Percentiles rank a stretch among this genome's conserved stretches.
phyloP scores from a whole-genome alignment of 257 asterid genomes.

The Thymus mandschuricus region DNA sequence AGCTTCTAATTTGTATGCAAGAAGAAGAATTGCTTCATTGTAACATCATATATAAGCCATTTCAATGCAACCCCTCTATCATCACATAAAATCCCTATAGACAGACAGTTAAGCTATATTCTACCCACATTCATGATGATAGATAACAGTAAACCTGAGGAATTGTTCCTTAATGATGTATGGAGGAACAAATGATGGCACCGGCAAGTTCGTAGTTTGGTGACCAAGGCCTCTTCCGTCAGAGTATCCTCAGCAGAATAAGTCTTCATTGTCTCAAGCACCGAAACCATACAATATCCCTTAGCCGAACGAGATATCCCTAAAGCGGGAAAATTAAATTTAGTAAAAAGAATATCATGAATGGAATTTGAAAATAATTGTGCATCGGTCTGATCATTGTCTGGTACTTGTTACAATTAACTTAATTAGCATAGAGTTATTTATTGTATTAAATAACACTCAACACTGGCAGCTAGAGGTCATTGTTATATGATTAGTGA shows the following conservation, averaged over 20 bases:
- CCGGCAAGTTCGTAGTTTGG: slow-evolving; percentile 88
- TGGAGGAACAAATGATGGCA: slow-evolving; percentile 88
- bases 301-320: slow-evolving; percentile 95
- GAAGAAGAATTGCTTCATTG: too few relatives aligned
- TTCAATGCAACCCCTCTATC: neutral
- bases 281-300: slow-evolving; percentile 84
- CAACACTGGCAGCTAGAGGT: slow-evolving; percentile 12
- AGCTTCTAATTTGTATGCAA: slow-evolving; percentile 9
- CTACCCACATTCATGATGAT: slow-evolving; percentile 20
- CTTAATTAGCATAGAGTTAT: neutral
- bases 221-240: slow-evolving; percentile 93
- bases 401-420: neutral
- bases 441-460: neutral
- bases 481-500: slow-evolving; percentile 13
- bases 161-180: slow-evolving; percentile 71
- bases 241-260: slow-evolving; percentile 89
- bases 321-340: slow-evolving; percentile 38
- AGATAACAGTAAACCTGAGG: slow-evolving; percentile 67
- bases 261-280: slow-evolving; percentile 93
- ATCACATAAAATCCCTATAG: neutral
- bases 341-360: neutral
- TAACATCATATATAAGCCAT: neutral
- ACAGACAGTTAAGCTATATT: slow-evolving; percentile 8
- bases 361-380: slow-evolving; percentile 4
- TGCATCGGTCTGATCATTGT: neutral